Evolutionary conservation across 495 filamentous ascomycete genomes (phyloP).

Genomic region (Delitschia confertaspora): DNA sequence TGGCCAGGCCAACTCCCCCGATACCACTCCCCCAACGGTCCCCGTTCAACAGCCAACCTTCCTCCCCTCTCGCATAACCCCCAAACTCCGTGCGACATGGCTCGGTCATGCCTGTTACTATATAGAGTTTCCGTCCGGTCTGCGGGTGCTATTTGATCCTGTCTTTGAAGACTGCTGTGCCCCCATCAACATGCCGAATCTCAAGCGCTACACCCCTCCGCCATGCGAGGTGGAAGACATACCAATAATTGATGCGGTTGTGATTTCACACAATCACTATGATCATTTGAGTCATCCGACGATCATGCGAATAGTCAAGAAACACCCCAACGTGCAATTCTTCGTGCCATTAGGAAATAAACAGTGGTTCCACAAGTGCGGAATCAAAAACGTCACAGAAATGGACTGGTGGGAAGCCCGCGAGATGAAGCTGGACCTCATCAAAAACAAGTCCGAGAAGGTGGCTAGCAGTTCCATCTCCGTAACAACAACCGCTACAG

Average conservation of each 20-base stretch:
- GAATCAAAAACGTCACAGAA: slow-evolving; percentile 70
- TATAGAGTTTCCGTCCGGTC: slow-evolving; percentile 79
- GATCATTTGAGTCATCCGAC: slow-evolving; percentile 79
- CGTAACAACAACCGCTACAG: not conserved
- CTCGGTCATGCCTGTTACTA: slow-evolving; percentile 93
- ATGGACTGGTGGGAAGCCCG: slow-evolving; percentile 93
- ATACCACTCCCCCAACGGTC: slow-evolving; percentile 58
- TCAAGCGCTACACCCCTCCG: slow-evolving; percentile 70
- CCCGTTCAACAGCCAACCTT: slow-evolving; percentile 63
- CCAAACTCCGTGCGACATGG: slow-evolving; percentile 80
- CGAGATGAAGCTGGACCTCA: slow-evolving; percentile 51
- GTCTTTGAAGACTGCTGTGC: slow-evolving; percentile 86
- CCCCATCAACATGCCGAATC: slow-evolving; percentile 61
- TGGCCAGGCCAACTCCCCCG: slow-evolving; percentile 51
- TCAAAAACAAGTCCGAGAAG: not conserved
- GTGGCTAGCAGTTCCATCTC: not conserved
- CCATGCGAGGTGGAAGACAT: slow-evolving; percentile 75
- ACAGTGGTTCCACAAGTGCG: slow-evolving; percentile 64
- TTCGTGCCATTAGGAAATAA: slow-evolving; percentile 85
- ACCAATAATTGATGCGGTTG: slow-evolving; percentile 74
- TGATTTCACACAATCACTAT: slow-evolving; percentile 92
- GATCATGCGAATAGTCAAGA: slow-evolving; percentile 58
- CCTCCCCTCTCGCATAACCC: slow-evolving; percentile 48
- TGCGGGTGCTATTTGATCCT: slow-evolving; percentile 90
- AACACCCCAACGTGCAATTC: slow-evolving; percentile 74